Conservation (phyloP, 768 basidiomycete genomes). For the Termitomyces sp. region DNA sequence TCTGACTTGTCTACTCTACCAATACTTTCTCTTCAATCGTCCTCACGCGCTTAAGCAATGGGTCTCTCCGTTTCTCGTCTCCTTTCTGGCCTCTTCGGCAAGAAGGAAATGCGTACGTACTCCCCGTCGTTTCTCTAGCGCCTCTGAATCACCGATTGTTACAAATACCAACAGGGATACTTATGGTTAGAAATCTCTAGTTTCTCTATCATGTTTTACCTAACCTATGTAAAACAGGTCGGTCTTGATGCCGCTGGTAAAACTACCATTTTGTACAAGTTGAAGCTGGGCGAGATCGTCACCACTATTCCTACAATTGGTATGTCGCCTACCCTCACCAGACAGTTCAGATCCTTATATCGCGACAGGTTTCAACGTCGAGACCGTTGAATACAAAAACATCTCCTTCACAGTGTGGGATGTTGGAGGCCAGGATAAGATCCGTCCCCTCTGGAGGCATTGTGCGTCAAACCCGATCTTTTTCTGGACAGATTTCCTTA, state of each 20-base stretch:
- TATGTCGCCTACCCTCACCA: conserved; percentile 36
- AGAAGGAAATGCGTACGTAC: conserved; percentile 99
- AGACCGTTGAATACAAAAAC: conserved; percentile 99
- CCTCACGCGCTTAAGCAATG: conserved; percentile 48
- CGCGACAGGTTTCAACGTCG: conserved; percentile 94
- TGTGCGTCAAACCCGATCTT: conserved; percentile 57
- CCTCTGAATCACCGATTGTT: conserved; percentile 26
- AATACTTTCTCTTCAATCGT: conserved; percentile 29
- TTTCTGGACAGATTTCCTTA: conserved; percentile 15
- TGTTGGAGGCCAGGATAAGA: conserved; percentile 99
- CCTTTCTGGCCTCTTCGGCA: conserved; percentile 87
- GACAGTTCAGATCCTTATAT: conserved; percentile 18
- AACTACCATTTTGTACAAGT: conserved; percentile 97
- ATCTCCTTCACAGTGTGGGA: conserved; percentile 99
- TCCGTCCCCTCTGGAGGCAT: conserved; percentile 99
- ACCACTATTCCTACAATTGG: conserved; percentile 99
- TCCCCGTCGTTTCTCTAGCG: conserved; percentile 23
- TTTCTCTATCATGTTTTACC: conserved; percentile 11
- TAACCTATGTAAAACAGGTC: conserved; percentile 50
- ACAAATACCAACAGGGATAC: conserved; percentile 68
- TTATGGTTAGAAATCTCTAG: conserved; percentile 63
- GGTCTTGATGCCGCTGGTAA: conserved; percentile 99
- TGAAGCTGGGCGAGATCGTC: conserved; percentile 99
- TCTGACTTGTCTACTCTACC: conserved; percentile 24
- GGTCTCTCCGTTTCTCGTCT: conserved; percentile 75